Percentiles rank a stretch among this genome's conserved stretches.
Evolutionary conservation across 164 flowering plant genomes (phyloP).

Genomic region (Magnolia changhungtana): DNA sequence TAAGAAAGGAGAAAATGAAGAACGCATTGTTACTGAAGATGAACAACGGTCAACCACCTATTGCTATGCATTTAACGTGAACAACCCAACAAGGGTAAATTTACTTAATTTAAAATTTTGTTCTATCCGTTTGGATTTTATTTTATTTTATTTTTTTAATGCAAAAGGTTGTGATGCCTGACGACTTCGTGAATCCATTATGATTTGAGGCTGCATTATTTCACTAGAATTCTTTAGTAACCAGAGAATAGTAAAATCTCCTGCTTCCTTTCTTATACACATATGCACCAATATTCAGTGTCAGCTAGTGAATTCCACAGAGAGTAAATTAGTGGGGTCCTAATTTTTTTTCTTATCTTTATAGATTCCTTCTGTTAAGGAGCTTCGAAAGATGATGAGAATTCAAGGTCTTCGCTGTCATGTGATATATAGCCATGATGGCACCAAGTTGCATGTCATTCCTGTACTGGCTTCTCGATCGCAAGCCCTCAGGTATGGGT

Average conservation of each 20-base stretch:
- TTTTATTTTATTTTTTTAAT: too few relatives aligned
- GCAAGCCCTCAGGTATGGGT: conserved; percentile 82
- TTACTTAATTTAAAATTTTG: neutral
- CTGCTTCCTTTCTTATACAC: too few relatives aligned
- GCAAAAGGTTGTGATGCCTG: too few relatives aligned
- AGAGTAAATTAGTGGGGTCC: too few relatives aligned
- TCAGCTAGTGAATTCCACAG: too few relatives aligned
- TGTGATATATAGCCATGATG: conserved; percentile 66
- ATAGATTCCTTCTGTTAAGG: conserved; percentile 80
- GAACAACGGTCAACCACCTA: conserved; percentile 58
- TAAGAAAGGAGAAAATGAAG: conserved; percentile 47
- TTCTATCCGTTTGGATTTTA: too few relatives aligned
- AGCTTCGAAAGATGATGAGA: conserved; percentile 71
- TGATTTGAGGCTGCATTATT: too few relatives aligned
- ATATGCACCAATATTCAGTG: too few relatives aligned
- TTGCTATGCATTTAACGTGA: conserved; percentile 66
- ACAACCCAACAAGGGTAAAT: conserved; percentile 60
- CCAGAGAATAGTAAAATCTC: too few relatives aligned
- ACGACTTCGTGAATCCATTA: too few relatives aligned
- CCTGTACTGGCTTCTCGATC: conserved; percentile 95
- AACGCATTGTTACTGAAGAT: conserved; percentile 46
- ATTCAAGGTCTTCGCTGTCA: conserved; percentile 93
- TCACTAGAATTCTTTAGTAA: too few relatives aligned
- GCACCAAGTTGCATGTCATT: conserved; percentile 67
- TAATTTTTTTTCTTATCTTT: conserved; percentile 6